Percentiles rank a stretch among this genome's conserved stretches.
Conservation (phyloP, 2,329 filamentous ascomycete genomes). For the Conoideocrella luteorostrata region DNA sequence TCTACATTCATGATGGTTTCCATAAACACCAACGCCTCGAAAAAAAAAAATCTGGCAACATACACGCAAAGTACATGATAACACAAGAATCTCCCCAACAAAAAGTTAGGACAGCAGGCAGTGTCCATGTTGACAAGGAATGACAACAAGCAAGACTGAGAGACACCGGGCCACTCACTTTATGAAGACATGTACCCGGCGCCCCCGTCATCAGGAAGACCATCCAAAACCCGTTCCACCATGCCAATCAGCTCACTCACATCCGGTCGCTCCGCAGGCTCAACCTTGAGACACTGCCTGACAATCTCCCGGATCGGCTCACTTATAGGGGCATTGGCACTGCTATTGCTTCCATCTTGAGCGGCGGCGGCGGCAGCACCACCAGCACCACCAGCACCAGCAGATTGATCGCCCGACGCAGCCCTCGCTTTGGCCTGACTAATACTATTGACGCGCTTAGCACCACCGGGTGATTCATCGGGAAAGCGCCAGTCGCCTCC, state of each 20-base stretch:
- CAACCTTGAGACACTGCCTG: slow-evolving; percentile 75
- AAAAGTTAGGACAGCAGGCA: no score
- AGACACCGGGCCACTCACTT: no score
- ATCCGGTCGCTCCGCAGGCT: slow-evolving; percentile 81
- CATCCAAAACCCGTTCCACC: slow-evolving; percentile 65
- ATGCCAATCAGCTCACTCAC: slow-evolving; percentile 75
- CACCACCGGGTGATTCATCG: slow-evolving; percentile 65
- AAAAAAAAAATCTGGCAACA: no score
- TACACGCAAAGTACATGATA: background rate
- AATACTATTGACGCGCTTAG: slow-evolving; percentile 38
- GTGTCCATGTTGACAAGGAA: no score
- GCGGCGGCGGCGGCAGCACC: slow-evolving; percentile 13
- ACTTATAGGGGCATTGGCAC: no score
- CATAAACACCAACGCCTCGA: slow-evolving; percentile 16
- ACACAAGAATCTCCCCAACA: no score
- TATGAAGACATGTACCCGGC: background rate
- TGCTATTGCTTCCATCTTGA: slow-evolving; percentile 25
- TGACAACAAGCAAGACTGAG: no score
- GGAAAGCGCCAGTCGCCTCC: slow-evolving; percentile 96
- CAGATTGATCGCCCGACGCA: slow-evolving; percentile 19
- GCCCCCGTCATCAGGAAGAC: slow-evolving; percentile 8
- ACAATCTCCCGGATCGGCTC: slow-evolving; percentile 84
- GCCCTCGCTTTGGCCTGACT: slow-evolving; percentile 24
- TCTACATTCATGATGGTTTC: slow-evolving; percentile 18
- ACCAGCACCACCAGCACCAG: slow-evolving; percentile 7